phyloP scores from a whole-genome alignment of 2,329 filamentous ascomycete genomes.

The Scleromitrula shiraiana region DNA sequence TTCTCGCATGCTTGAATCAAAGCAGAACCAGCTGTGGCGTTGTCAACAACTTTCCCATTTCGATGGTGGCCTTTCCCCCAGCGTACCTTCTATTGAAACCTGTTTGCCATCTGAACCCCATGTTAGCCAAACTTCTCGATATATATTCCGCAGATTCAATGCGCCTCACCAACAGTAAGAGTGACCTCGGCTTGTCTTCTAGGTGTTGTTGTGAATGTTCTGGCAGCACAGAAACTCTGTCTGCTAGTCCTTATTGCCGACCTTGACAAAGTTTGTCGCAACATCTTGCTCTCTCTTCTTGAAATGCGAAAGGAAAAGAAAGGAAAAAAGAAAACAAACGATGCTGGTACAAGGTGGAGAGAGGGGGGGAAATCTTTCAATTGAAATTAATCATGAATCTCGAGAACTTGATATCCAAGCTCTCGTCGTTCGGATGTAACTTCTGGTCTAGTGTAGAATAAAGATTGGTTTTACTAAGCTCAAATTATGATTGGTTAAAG shows the following conservation, averaged over 20 bases:
- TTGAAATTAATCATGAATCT: slow-evolving; percentile 7
- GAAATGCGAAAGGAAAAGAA: slow-evolving; percentile 33
- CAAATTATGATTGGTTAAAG: slow-evolving; percentile 18
- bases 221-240: slow-evolving; percentile 53
- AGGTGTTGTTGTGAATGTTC: slow-evolving; percentile 74
- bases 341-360: slow-evolving; percentile 12
- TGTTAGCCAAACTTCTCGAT: slow-evolving; percentile 26
- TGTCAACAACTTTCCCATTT: slow-evolving; percentile 31
- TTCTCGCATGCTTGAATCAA: slow-evolving; percentile 99
- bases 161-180: slow-evolving; percentile 77
- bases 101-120: slow-evolving; percentile 78
- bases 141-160: slow-evolving; percentile 19
- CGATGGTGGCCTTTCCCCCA: slow-evolving; percentile 12
- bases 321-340: slow-evolving; percentile 28
- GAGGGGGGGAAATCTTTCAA: slow-evolving; percentile 8
- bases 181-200: slow-evolving; percentile 85
- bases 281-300: slow-evolving; percentile 58
- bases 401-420: slow-evolving; percentile 11
- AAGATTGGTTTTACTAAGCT: slow-evolving; percentile 24
- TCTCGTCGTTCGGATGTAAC: slow-evolving; percentile 10
- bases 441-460: slow-evolving; percentile 8
- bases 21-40: slow-evolving; percentile 73
- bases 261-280: slow-evolving; percentile 60
- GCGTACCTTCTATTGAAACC: slow-evolving; percentile 87
- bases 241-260: slow-evolving; percentile 59